These are phyloP conservation scores for Neopestalotiopsis rosae DNA, from an alignment of 2,329 filamentous ascomycete genomes.

Conservation along the genomic window DNA sequence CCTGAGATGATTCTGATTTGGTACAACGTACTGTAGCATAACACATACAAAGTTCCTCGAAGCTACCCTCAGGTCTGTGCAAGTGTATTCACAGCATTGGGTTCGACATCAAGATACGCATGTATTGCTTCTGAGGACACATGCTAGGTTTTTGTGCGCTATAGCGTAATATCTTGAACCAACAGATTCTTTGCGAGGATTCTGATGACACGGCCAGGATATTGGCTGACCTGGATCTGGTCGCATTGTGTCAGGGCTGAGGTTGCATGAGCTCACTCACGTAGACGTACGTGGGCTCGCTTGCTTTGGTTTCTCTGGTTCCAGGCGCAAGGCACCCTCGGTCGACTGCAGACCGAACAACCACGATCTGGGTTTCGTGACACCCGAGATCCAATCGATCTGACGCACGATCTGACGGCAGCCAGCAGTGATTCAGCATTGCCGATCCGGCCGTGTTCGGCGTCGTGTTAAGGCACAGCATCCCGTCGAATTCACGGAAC, in stretches of 20 bases:
- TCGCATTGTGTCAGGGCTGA: neutral
- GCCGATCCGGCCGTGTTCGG: constrained; percentile 19
- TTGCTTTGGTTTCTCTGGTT: constrained; percentile 3
- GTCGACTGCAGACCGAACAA: constrained; percentile 14
- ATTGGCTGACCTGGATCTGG: neutral
- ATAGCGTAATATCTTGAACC: neutral
- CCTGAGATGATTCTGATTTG: neutral
- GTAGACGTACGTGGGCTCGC: neutral
- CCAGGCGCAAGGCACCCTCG: constrained; percentile 6
- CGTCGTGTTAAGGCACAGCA: constrained; percentile 10
- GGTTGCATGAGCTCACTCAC: neutral
- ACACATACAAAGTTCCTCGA: neutral
- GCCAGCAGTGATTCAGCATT: constrained; percentile 10
- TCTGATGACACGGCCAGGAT: neutral
- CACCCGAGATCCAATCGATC: neutral
- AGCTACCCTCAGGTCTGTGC: neutral
- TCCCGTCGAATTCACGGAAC: neutral
- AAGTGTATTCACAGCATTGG: neutral
- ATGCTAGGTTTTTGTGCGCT: neutral
- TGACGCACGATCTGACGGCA: neutral
- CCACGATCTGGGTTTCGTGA: neutral
- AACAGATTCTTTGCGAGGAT: neutral
- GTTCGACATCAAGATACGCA: neutral
- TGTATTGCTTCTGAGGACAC: neutral
- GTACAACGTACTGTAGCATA: neutral